A percentile compares a stretch with the other conserved stretches of the same genome.
Evolutionary conservation across 257 asterid species (phyloP).

Genomic region (Paulownia fortunei): DNA sequence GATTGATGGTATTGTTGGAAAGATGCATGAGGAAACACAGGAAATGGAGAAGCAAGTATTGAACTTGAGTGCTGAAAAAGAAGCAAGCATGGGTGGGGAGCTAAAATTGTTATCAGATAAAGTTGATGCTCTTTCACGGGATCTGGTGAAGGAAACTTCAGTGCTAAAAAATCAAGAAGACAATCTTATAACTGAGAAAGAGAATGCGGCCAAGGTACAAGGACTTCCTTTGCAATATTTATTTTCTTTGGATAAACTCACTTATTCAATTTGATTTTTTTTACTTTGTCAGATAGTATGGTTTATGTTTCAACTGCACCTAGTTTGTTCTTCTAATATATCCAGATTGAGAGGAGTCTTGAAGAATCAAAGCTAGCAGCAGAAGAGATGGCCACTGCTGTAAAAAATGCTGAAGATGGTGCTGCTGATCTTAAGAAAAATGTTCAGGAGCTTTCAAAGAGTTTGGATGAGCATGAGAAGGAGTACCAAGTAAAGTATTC

Average conservation of each 20-base stretch:
- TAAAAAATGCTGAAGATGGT: slow-evolving; percentile 81
- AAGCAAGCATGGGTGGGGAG: slow-evolving; percentile 92
- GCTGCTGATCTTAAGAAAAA: slow-evolving; percentile 74
- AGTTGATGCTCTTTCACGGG: slow-evolving; percentile 78
- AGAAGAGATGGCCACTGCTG: slow-evolving; percentile 72
- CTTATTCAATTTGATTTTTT: slow-evolving; percentile 4
- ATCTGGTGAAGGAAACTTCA: slow-evolving; percentile 81
- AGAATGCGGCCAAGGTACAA: slow-evolving; percentile 69
- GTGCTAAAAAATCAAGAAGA: slow-evolving; percentile 76
- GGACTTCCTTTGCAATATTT: slow-evolving; percentile 2
- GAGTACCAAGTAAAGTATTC: slow-evolving; percentile 75
- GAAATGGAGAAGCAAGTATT: slow-evolving; percentile 72
- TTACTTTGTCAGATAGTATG: slow-evolving; percentile 13
- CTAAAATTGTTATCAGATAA: slow-evolving; percentile 74
- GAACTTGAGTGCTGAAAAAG: slow-evolving; percentile 72
- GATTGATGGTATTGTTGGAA: slow-evolving; percentile 55
- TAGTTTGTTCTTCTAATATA: slow-evolving; percentile 22
- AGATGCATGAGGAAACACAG: slow-evolving; percentile 63
- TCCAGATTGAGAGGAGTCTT: slow-evolving; percentile 70
- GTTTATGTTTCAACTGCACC: slow-evolving; percentile 22
- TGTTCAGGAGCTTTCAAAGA: slow-evolving; percentile 72
- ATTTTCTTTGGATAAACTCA: background rate
- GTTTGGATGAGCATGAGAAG: slow-evolving; percentile 85
- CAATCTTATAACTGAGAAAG: slow-evolving; percentile 70
- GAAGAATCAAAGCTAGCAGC: slow-evolving; percentile 82